Percentiles rank a stretch among this genome's conserved stretches.
phyloP scores from a whole-genome alignment of 306 rosid species.

The Quercus rubra region DNA sequence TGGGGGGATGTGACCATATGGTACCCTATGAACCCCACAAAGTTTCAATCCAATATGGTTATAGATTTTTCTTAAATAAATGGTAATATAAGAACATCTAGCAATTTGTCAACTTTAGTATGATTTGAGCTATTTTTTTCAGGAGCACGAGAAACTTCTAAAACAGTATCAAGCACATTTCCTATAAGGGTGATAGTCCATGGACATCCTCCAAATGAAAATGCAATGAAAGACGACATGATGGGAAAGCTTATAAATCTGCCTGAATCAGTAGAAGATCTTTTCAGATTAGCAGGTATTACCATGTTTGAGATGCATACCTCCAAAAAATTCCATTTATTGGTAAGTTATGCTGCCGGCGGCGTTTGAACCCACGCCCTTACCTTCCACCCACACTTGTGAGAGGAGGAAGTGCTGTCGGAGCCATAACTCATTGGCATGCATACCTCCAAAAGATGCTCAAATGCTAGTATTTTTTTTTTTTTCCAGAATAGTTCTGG shows the following conservation, averaged over 20 bases:
- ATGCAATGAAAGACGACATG: constrained; percentile 33
- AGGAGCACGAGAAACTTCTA: constrained; percentile 36
- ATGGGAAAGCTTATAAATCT: constrained; percentile 59
- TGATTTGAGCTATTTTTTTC: constrained; percentile 20
- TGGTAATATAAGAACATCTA: not conserved
- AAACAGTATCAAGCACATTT: constrained; percentile 23
- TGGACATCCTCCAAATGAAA: constrained; percentile 63
- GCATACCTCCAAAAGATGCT: constrained; percentile 10
- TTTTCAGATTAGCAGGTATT: constrained; percentile 69
- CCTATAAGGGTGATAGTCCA: constrained; percentile 61
- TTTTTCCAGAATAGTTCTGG: not conserved
- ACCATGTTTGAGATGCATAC: constrained; percentile 19
- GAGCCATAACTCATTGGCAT: no score
- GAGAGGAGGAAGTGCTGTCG: no score
- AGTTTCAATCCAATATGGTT: not conserved
- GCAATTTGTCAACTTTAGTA: constrained; percentile 10
- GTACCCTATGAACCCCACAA: not conserved
- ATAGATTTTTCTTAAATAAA: constrained; percentile 1
- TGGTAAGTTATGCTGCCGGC: no score
- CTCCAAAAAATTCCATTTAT: not conserved
- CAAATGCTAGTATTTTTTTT: not conserved
- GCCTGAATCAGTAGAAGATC: constrained; percentile 67
- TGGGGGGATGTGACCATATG: no score
- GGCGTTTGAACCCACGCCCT: no score
- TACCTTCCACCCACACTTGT: no score